These are phyloP conservation scores for Tricholoma hemisulphureum DNA, from an alignment of 768 basidiomycete species.

Conservation along the genomic window DNA sequence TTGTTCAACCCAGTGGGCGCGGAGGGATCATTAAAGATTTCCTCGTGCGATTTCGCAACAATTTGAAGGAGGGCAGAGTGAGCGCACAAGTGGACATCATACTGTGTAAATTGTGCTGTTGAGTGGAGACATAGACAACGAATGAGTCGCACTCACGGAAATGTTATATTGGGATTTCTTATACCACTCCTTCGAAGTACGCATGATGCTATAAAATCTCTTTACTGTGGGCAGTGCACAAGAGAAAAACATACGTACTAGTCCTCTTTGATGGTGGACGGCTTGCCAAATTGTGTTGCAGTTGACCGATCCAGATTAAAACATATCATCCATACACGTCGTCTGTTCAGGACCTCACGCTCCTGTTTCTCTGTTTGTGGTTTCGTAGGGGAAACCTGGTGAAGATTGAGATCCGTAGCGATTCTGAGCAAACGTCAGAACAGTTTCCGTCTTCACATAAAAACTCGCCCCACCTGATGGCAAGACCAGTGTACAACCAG, in stretches of 20 bases:
- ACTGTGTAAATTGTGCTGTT: slow-evolving; percentile 36
- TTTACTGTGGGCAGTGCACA: neutral
- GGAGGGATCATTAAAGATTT: slow-evolving; percentile 69
- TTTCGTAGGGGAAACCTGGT: slow-evolving; percentile 59
- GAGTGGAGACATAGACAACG: slow-evolving; percentile 2
- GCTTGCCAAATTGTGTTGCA: slow-evolving; percentile 87
- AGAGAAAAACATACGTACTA: slow-evolving; percentile 44
- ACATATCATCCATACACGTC: slow-evolving; percentile 88
- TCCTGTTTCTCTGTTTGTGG: slow-evolving; percentile 74
- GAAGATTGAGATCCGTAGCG: slow-evolving; percentile 87
- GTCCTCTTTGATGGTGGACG: slow-evolving; percentile 85
- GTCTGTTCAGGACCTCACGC: slow-evolving; percentile 80
- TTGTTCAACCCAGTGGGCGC: slow-evolving; percentile 70
- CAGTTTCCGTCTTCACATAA: neutral
- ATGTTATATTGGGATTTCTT: slow-evolving; percentile 62
- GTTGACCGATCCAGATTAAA: slow-evolving; percentile 87
- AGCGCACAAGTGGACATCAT: slow-evolving; percentile 73
- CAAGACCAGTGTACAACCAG: slow-evolving; percentile 87
- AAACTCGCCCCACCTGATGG: slow-evolving; percentile 57
- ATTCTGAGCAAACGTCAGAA: slow-evolving; percentile 45
- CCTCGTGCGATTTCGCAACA: slow-evolving; percentile 72
- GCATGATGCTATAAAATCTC: slow-evolving; percentile 49
- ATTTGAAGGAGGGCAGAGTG: slow-evolving; percentile 70
- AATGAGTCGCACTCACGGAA: slow-evolving; percentile 36
- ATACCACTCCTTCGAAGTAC: slow-evolving; percentile 75